A percentile compares a stretch with the other conserved stretches of the same genome.
Evolutionary conservation across 2,329 filamentous ascomycete species (phyloP).

Genomic region (Orbilia ellipsospora): DNA sequence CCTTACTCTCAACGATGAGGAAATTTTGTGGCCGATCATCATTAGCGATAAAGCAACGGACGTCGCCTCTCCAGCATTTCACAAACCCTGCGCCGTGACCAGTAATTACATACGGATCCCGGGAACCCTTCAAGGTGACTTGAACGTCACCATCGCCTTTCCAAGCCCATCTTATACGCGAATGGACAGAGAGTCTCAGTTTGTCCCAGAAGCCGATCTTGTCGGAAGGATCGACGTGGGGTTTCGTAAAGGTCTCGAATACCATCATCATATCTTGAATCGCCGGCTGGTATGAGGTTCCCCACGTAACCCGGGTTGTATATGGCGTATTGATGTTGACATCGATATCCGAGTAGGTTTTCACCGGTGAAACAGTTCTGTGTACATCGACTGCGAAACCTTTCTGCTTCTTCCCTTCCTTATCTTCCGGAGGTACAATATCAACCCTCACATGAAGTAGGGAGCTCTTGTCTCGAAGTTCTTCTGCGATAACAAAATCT

Average conservation of each 20-base stretch:
- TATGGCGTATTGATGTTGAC: constrained; percentile 93
- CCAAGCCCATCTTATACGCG: constrained; percentile 87
- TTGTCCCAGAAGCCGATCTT: constrained; percentile 99
- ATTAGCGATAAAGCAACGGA: constrained; percentile 84
- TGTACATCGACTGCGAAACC: constrained; percentile 87
- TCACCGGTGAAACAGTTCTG: constrained; percentile 91
- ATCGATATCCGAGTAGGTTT: constrained; percentile 92
- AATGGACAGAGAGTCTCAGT: constrained; percentile 92
- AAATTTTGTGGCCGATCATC: constrained; percentile 90
- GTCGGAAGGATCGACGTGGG: constrained; percentile 91
- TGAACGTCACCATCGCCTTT: constrained; percentile 91
- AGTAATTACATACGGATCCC: constrained; percentile 93
- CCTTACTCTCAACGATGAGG: constrained; percentile 94
- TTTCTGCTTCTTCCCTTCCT: constrained; percentile 67
- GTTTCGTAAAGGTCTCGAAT: constrained; percentile 96
- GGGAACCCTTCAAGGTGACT: constrained; percentile 86
- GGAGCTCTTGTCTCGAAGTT: constrained; percentile 83
- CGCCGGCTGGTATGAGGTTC: constrained; percentile 94
- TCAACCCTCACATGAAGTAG: constrained; percentile 83
- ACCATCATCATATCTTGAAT: constrained; percentile 99
- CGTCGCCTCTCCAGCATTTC: constrained; percentile 98
- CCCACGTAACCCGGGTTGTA: constrained; percentile 95
- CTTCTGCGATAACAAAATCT: constrained; percentile 95
- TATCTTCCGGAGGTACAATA: constrained; percentile 78
- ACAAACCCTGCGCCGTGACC: constrained; percentile 93